These are phyloP conservation scores for Chlorella sp. DNA, from an alignment of 139 green algal species.

Conservation along the genomic window DNA sequence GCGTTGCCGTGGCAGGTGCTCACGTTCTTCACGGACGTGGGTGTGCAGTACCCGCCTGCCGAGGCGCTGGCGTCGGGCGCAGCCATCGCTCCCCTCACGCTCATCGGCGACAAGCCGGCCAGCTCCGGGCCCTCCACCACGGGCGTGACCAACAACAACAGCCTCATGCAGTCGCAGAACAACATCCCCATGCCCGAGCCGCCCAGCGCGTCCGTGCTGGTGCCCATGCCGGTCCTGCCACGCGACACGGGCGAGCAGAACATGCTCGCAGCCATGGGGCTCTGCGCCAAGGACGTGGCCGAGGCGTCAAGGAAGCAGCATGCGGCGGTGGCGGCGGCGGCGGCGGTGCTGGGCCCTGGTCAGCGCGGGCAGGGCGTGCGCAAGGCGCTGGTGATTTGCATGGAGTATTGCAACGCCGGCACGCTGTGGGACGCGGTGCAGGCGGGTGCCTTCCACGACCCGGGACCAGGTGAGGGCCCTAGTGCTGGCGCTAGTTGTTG, in stretches of 20 bases:
- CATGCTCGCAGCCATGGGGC: not conserved
- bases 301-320: not conserved
- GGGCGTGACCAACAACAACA: not conserved
- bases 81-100: not conserved
- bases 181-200: too few relatives aligned
- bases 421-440: conserved; percentile 17
- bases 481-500: not conserved
- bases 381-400: conserved; percentile 19
- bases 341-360: too few relatives aligned
- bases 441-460: conserved; percentile 16
- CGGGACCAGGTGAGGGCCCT: conserved; percentile 11
- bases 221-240: too few relatives aligned
- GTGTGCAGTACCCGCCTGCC: conserved; percentile 8
- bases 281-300: not conserved
- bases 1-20: conserved; percentile 2
- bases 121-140: too few relatives aligned
- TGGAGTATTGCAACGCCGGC: conserved; percentile 30
- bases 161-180: not conserved
- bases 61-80: not conserved
- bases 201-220: too few relatives aligned
- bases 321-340: too few relatives aligned
- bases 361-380: not conserved
- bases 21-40: conserved; percentile 30
- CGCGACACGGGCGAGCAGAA: too few relatives aligned
- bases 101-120: too few relatives aligned